Conservation (phyloP, 345 rosid species). For the Pugionium cornutum region DNA sequence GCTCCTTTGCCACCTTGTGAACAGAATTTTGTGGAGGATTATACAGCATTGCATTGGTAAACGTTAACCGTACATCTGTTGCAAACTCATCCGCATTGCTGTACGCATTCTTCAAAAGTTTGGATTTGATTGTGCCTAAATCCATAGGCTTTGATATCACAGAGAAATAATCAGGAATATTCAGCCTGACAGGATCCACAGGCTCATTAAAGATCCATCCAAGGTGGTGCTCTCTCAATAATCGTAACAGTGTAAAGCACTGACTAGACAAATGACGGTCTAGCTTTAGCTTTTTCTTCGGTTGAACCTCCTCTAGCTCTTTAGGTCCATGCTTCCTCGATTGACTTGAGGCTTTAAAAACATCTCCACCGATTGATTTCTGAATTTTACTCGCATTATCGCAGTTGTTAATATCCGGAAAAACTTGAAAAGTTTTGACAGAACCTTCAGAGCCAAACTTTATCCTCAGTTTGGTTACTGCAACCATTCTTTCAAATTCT, state of each 20-base stretch:
- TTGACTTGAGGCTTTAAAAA: conserved; percentile 17
- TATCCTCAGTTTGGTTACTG: conserved; percentile 54
- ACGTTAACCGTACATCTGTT: conserved; percentile 71
- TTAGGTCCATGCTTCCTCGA: conserved; percentile 49
- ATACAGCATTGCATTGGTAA: conserved; percentile 79
- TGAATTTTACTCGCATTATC: conserved; percentile 25
- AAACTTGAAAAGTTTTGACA: conserved; percentile 11
- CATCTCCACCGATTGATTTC: conserved; percentile 25
- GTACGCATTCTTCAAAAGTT: conserved; percentile 54
- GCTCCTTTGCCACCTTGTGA: conserved; percentile 53
- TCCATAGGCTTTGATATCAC: conserved; percentile 80
- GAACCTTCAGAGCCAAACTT: conserved; percentile 52
- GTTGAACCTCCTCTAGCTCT: conserved; percentile 38
- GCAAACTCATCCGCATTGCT: conserved; percentile 62
- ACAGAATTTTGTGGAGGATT: conserved; percentile 66
- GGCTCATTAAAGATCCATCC: conserved; percentile 68
- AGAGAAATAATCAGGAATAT: conserved; percentile 81
- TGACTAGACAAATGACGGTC: conserved; percentile 51
- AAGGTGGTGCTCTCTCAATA: conserved; percentile 43
- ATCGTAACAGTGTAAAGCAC: conserved; percentile 53
- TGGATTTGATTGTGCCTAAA: conserved; percentile 70
- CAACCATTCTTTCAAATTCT: conserved; percentile 22
- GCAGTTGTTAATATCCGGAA: conserved; percentile 30
- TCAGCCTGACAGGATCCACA: conserved; percentile 68
- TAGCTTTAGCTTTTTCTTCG: conserved; percentile 58